A percentile compares a stretch with the other conserved stretches of the same genome.
phyloP scores from a whole-genome alignment of 441 rosid genomes.

The California macrophylla region DNA sequence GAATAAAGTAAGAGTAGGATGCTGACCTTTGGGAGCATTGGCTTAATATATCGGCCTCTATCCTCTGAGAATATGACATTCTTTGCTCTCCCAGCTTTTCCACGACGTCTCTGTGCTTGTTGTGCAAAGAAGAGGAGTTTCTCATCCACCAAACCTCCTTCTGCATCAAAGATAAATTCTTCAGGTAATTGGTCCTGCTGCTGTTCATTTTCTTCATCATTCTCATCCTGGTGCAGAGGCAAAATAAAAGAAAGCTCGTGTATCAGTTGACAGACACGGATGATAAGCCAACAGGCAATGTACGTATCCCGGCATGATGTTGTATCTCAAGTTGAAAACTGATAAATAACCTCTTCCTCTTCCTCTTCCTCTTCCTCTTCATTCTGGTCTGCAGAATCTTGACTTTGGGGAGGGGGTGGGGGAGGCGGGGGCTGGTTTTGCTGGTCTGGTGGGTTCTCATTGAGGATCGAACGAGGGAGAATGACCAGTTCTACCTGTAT shows the following conservation, averaged over 20 bases:
- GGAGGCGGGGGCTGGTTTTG: conserved; percentile 94
- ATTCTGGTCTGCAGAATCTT: conserved; percentile 66
- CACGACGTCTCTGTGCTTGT: conserved; percentile 84
- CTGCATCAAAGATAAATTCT: conserved; percentile 94
- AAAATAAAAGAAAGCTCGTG: conserved; percentile 7
- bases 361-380: conserved; percentile 79
- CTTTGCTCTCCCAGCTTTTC: conserved; percentile 98
- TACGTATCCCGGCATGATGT: not conserved
- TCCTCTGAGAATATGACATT: conserved; percentile 95
- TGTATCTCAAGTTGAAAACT: conserved; percentile 1
- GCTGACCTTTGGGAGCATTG: conserved; percentile 94
- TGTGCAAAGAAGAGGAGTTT: conserved; percentile 96
- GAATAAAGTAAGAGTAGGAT: conserved; percentile 8
- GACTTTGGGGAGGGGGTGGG: conserved; percentile 83
- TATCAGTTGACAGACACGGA: not conserved
- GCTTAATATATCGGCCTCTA: conserved; percentile 91
- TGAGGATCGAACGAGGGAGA: conserved; percentile 80
- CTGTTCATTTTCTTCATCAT: conserved; percentile 65
- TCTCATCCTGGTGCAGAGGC: conserved; percentile 41
- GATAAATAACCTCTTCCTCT: conserved; percentile 53
- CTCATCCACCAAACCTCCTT: conserved; percentile 97
- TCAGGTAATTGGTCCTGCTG: conserved; percentile 94
- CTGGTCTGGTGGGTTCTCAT: conserved; percentile 82
- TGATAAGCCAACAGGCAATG: not conserved
- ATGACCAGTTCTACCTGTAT: conserved; percentile 91